Base-by-base conservation (phyloP, 306 rosid genomes). In the Leucaena leucocephala region DNA sequence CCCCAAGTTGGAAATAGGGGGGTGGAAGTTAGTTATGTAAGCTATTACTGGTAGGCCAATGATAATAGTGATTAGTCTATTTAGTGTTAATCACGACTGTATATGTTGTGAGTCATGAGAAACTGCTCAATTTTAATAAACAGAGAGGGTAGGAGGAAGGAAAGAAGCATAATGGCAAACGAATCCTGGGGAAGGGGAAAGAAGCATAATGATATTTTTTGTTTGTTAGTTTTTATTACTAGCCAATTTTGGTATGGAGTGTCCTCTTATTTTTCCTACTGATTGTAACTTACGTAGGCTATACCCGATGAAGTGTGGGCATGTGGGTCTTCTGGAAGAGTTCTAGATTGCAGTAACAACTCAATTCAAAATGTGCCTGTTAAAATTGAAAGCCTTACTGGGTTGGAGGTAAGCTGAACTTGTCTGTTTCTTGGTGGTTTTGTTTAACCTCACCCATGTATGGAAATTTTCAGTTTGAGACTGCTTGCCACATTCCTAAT, bases 231-330 rank as follows among this genome's bases (percentile, higher is more conserved):
- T 22, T 68, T 39, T 55, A 59, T 76, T 72, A 14, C 69, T 50
- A 48, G 36, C 75, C 65, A 62, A 15, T 62, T 65, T 57, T 52
- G 48, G 8, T 85, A 40, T 67, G 38, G 46, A 43, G 65, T 46
- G 46, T 66, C 39, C 62, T 42, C 81, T 84, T 68, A 71, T 45
- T 75, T 69, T 59, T 15, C 36, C 11, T 71, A 17, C 33, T 3
- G 44, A 48, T 42, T 86, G 63, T 44, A 45, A 78, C 81, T 83
- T 59, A 68, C 46, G 16, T 80, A 95, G 98, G 93, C 69, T 75
- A 81, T 95, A 72, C 98, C 97, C 33, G 85, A 85, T 70, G 95
- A 91, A 87, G 95, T 92, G 72, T 95, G 97, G 98, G 77, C 82
- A 77, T 86, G 76, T 86, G 92, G 86, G 75, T 45, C 84, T 84